Percentiles rank a stretch among this genome's conserved stretches.
phyloP scores from a whole-genome alignment of 495 filamentous ascomycete species.

The Glarea lozoyensis region DNA sequence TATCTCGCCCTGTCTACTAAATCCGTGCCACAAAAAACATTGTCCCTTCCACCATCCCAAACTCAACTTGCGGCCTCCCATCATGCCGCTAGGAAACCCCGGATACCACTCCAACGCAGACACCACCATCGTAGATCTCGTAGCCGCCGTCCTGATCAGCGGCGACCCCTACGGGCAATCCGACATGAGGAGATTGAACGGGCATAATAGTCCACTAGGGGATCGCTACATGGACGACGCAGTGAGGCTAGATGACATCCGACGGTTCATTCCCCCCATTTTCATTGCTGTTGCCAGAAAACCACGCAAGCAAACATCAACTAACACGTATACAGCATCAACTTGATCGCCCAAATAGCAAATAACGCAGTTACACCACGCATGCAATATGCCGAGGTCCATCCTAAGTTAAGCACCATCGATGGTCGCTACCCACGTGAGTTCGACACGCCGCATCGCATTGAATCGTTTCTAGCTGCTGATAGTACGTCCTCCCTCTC shows the following conservation, averaged over 20 bases:
- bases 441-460: constrained; percentile 5
- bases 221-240: neutral
- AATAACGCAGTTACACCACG: neutral
- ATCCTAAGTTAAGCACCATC: constrained; percentile 7
- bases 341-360: constrained; percentile 6
- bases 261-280: neutral
- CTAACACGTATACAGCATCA: constrained; percentile 2
- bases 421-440: constrained; percentile 5
- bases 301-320: neutral
- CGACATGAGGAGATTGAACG: neutral
- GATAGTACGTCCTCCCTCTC: constrained; percentile 7
- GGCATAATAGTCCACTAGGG: too few species aligned
- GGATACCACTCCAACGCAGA: too few species aligned
- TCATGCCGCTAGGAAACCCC: too few species aligned
- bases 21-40: too few species aligned
- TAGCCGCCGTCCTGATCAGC: too few species aligned
- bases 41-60: too few species aligned
- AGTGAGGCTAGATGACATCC: neutral
- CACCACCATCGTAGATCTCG: too few species aligned
- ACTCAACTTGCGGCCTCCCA: too few species aligned
- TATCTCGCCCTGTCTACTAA: too few species aligned
- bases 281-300: too few species aligned
- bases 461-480: constrained; percentile 4
- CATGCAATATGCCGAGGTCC: constrained; percentile 6
- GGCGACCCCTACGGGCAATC: neutral